A percentile compares a stretch with the other conserved stretches of the same genome.
Conservation (phyloP, 208 protist genomes). For the Porcisia deanei region DNA sequence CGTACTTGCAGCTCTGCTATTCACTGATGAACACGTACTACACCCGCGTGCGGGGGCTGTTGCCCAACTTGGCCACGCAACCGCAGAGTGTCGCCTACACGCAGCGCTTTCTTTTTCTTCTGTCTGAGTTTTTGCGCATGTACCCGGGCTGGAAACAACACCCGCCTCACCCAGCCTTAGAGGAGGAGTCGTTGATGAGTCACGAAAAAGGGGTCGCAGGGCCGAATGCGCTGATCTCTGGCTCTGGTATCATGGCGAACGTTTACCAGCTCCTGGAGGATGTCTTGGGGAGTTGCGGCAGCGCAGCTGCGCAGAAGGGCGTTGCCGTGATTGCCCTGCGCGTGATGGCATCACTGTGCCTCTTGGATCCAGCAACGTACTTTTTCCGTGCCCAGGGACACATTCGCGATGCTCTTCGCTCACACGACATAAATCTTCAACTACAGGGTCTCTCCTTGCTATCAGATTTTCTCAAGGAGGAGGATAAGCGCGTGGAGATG, state of each 20-base stretch:
- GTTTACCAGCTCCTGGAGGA: conserved; percentile 59
- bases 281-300: conserved; percentile 40
- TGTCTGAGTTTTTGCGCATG: conserved; percentile 83
- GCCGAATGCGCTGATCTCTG: conserved; percentile 55
- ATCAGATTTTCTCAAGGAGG: conserved; percentile 82
- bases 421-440: conserved; percentile 42
- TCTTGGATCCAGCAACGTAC: conserved; percentile 76
- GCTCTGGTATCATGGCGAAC: conserved; percentile 69
- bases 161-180: conserved; percentile 29
- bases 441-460: conserved; percentile 76
- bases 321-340: conserved; percentile 68
- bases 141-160: conserved; percentile 76
- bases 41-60: conserved; percentile 48
- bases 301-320: conserved; percentile 19
- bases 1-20: conserved; percentile 83
- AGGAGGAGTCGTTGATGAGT: conserved; percentile 21
- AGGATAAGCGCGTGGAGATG: conserved; percentile 68
- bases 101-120: conserved; percentile 85
- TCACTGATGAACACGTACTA: conserved; percentile 89
- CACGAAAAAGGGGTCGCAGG: conserved; percentile 15
- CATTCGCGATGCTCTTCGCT: conserved; percentile 46
- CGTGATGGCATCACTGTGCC: conserved; percentile 78
- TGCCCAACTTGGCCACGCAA: conserved; percentile 46
- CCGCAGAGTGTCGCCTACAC: conserved; percentile 67
- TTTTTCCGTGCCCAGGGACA: conserved; percentile 52